A percentile compares a stretch with the other conserved stretches of the same genome.
These are phyloP conservation scores for Pseudopithomyces maydicus DNA, from an alignment of 2,329 filamentous ascomycete species.

Conservation along the genomic window DNA sequence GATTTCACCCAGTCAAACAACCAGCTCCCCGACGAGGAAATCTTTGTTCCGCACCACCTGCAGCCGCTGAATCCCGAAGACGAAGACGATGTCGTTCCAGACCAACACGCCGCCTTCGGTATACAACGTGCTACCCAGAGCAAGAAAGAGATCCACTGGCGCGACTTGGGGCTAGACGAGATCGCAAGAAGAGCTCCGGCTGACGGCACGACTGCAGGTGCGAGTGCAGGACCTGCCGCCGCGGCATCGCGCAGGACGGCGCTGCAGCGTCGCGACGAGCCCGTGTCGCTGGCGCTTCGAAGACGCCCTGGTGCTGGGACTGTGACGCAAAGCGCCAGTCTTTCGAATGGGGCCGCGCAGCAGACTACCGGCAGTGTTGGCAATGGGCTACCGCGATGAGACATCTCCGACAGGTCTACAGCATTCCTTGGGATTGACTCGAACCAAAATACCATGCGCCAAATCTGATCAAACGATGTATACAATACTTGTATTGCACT, in stretches of 20 bases:
- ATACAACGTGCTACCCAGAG: conserved; percentile 81
- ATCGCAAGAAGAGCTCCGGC: conserved; percentile 69
- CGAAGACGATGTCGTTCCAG: conserved; percentile 85
- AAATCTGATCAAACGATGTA: not conserved
- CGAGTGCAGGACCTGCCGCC: conserved; percentile 5
- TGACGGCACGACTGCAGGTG: conserved; percentile 16
- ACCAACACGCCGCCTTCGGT: conserved; percentile 86
- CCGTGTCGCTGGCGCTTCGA: conserved; percentile 35
- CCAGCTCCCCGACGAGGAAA: conserved; percentile 64
- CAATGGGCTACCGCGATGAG: conserved; percentile 43
- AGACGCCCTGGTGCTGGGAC: conserved; percentile 35
- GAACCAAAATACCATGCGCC: not conserved
- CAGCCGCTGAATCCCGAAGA: conserved; percentile 86
- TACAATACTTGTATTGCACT: not conserved
- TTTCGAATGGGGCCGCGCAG: conserved; percentile 14
- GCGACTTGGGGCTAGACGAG: conserved; percentile 74
- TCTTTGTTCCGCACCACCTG: conserved; percentile 79
- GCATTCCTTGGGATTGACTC: not conserved
- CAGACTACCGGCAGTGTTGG: conserved; percentile 26
- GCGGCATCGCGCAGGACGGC: not conserved
- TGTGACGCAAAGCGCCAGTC: conserved; percentile 9
- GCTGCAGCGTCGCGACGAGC: conserved; percentile 28
- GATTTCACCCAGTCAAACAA: conserved; percentile 50
- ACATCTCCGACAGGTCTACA: not conserved
- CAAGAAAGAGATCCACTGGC: conserved; percentile 74